Evolutionary conservation across 257 asterid species (phyloP), one percentile per base, ranked within the genome.

Genomic region (Galeopsis tetrahit): DNA sequence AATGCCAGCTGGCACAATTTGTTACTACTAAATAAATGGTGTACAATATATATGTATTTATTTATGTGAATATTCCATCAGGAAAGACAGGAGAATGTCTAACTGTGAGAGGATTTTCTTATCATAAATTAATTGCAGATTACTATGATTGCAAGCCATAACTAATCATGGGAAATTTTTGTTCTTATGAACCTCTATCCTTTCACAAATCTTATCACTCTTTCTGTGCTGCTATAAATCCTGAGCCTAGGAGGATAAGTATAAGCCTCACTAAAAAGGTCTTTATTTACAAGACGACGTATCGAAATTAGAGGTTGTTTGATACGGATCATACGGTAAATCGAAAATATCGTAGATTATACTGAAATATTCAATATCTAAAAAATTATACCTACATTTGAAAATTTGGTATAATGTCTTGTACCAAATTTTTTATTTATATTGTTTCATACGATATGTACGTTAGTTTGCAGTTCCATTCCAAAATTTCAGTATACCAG

Each of bases 71-170:
- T 35, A 59, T 65, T 28, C 53, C 59, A 62, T 65, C 17, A 64
- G 49, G 71, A 48, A 71, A 69, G 87, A 72, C 81, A 71, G 56
- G 80, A 72, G 80, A 78, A 80, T 72, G 81, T 78, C 82, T 38
- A 75, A 81, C 72, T 78, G 59, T 10, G 66, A 78, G 56, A 69
- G 75, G 80, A 78, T 78, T 70, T 68, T 78, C 63, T 75, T 63
- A 69, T 75, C 72, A 68, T 71, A 64, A 64, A 83, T 73, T 73
- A 80, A 81, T 80, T 72, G 78, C 72, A 66, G 56, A 76, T 78
- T 78, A 81, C 82, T 68, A 73, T 84, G 68, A 81, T 76, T 78
- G 82, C 49, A 72, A 70, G 75, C 68, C 66, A 76, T 84, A 70
- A 56, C 77, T 74, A 78, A 75, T 75, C 82, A 73, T 73, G 48